Evolutionary conservation across 2,329 filamentous ascomycete species (phyloP), one percentile per base, ranked within the genome.

Genomic region (Calonectria multiphialidica): DNA sequence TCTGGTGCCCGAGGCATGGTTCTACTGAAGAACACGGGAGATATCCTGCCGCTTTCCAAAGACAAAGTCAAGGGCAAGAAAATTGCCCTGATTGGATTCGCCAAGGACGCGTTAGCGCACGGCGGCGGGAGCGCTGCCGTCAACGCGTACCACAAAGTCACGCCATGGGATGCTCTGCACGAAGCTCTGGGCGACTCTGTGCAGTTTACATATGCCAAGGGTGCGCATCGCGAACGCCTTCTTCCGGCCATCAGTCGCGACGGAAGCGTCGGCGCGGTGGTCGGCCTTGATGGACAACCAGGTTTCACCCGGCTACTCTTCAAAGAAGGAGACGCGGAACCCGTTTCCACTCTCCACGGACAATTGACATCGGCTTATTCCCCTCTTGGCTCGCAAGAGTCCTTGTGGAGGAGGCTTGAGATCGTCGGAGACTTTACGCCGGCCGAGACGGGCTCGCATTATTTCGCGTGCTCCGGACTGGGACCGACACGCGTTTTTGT

Each of bases 361-460:
- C 71, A 80, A 16, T 72, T 49, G 50, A 74, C 64, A 1, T 81
- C 78, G 0, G 70, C 74, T 0, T 77, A 80, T 15, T 79, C 80
- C 0, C 80, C 79, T 0, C 49, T 81, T 3, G 74, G 76, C 0
- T 78, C 74, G 1, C 73, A 79, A n/a, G 77, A 80, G 35, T 80
- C 78, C 0, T 25, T 79, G 0, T 77, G 76, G 75, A 71, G 76
- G n/a, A 67, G 73, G 18, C 57, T 80, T 1, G 79, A 81, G 18
- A 77, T 81, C 28, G 66, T 80, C 0, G 80, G 79, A 10, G 78
- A 82, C 42, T 81, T 81, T 23, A 81, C 76, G 0, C 80, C 80
- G 0, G 25, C 72, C 2, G 79, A 79, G 57, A 75, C 79, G 12
- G 53, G 53, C 0, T 71, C 61, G 12, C 80, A 82, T 45, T 82